Percentiles rank a stretch among this genome's conserved stretches.
These are phyloP conservation scores for Diaporthe humulicola DNA, from an alignment of 2,329 filamentous ascomycete genomes.

Conservation along the genomic window DNA sequence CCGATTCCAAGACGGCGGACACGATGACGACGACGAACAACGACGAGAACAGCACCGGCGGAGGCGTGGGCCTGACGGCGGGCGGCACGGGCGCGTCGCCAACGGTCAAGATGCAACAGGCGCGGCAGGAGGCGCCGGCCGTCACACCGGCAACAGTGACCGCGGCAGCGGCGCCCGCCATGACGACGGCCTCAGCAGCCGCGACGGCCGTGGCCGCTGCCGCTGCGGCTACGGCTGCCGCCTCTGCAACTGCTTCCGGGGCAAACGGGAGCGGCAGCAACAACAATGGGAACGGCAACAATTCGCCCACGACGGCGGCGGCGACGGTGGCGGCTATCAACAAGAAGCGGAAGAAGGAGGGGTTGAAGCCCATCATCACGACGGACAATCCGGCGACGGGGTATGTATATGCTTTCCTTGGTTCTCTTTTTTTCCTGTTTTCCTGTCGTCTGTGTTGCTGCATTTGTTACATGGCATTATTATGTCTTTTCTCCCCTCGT, in stretches of 20 bases:
- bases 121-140: constrained; percentile 21
- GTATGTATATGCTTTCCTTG: constrained; percentile 49
- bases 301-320: constrained; percentile 38
- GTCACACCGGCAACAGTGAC: constrained; percentile 33
- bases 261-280: constrained; percentile 23
- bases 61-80: constrained; percentile 13
- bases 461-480: not conserved
- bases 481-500: not conserved
- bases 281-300: not conserved
- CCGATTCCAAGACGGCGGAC: not conserved
- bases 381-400: constrained; percentile 63
- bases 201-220: constrained; percentile 7
- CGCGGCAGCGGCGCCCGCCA: constrained; percentile 14
- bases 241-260: constrained; percentile 16
- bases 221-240: constrained; percentile 4
- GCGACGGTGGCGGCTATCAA: constrained; percentile 47
- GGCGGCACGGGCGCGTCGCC: constrained; percentile 2
- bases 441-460: constrained; percentile 6
- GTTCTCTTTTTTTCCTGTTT: not conserved
- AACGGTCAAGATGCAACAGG: constrained; percentile 35
- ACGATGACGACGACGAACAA: not conserved
- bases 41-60: constrained; percentile 20
- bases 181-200: constrained; percentile 27
- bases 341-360: constrained; percentile 83
- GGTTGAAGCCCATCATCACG: constrained; percentile 82